Base-by-base conservation (phyloP, 2,329 filamentous ascomycete genomes). In the Aureobasidium sp. region DNA sequence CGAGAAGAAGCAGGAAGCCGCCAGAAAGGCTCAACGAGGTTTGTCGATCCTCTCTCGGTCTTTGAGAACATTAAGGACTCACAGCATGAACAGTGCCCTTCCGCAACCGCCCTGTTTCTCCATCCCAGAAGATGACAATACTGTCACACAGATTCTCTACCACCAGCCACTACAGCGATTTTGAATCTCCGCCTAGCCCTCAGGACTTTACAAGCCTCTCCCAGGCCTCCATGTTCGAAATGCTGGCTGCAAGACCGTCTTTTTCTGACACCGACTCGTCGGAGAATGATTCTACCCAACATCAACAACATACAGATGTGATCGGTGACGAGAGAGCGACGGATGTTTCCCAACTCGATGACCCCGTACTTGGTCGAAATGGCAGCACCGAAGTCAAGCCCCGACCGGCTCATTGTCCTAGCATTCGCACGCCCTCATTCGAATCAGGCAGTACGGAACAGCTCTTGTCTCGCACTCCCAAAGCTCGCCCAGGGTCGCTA, bases 101-200 rank as follows among this genome's bases (percentile, higher is more conserved):
- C 8, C 63, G 63, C 17, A 22, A 50, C 29, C 70, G 71, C 45
- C 67, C 70, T 4, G 61, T 63, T 6, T 77, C 75, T 8, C 75
- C 75, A 3, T 76, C 75, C 2, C 67, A 65, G 15, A 70, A 70
- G 45, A 77, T 78, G 74, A 67, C 66, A 27, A 69, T 69, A 44
- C 65, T 77, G 12, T 78, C 76, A 5, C 68, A 69, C 61, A 71
- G 71, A n/a, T 67, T 78, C 15, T 70, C 69, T 3, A 65, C 64
- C 40, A 70, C 61, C 3, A 69, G 66, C 48, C 59, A 66, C 35
- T 50, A 60, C 35, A 66, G 70, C 11, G 70, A 73, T 9, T 68
- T 75, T 11, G 74, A 71, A 2, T 72, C 71, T 17, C 72, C 71
- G 5, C 60, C 49, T 7, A 61, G 49, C 4, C 60, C 49, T 19